Conservation (phyloP, 2,329 filamentous ascomycete species). For the Aspergillus eucalypticola region DNA sequence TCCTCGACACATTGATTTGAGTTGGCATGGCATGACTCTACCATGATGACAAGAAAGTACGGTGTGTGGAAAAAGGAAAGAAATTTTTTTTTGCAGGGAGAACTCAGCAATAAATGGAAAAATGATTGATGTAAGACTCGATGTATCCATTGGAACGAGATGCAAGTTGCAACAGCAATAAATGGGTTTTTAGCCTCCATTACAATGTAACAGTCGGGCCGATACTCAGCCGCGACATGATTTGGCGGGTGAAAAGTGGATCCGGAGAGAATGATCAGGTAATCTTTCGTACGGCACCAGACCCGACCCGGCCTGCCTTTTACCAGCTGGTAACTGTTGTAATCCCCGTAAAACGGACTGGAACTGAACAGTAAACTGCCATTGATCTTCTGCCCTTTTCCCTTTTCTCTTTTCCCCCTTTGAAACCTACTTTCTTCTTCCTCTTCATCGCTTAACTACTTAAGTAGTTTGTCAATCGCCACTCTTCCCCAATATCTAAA, state of each 20-base stretch:
- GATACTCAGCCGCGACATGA: not conserved
- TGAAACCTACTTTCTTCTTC: not conserved
- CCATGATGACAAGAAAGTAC: too few species aligned
- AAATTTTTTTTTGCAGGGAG: too few species aligned
- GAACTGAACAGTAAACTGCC: too few species aligned
- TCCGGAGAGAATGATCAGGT: not conserved
- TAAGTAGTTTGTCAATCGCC: not conserved
- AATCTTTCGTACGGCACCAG: not conserved
- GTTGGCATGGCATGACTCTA: too few species aligned
- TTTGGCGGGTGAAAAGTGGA: not conserved
- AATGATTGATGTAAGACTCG: not conserved
- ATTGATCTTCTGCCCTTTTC: not conserved
- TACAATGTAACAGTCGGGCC: not conserved
- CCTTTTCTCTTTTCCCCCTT: slow-evolving; percentile 1
- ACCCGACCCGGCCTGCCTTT: not conserved
- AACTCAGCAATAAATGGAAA: too few species aligned
- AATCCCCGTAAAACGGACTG: too few species aligned
- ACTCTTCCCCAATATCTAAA: not conserved
- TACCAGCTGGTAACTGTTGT: too few species aligned
- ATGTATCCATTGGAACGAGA: not conserved
- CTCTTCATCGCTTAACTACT: slow-evolving; percentile 2
- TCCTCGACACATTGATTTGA: too few species aligned
- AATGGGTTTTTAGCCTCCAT: too few species aligned
- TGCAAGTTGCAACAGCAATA: not conserved
- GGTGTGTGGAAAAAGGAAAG: too few species aligned